Conservation (phyloP, 2,329 filamentous ascomycete genomes). For the Salinomyces thailandicus region DNA sequence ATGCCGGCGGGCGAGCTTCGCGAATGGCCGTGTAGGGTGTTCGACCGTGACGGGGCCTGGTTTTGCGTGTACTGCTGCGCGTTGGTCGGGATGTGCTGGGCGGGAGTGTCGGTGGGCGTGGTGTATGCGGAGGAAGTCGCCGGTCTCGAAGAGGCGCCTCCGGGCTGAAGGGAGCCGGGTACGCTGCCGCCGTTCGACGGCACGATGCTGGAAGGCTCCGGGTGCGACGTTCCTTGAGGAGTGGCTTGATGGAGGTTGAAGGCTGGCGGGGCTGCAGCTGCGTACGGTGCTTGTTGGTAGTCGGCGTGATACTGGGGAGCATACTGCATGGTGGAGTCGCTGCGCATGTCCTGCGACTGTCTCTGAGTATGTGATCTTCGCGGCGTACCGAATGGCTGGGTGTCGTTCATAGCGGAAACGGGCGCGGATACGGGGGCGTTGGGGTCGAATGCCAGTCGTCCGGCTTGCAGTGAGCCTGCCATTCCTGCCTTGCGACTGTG, state of each 20-base stretch:
- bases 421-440: constrained; percentile 15
- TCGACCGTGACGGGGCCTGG: constrained; percentile 51
- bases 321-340: constrained; percentile 10
- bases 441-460: constrained; percentile 16
- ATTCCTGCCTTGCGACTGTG: constrained; percentile 10
- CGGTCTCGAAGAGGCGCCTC: constrained; percentile 41
- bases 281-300: constrained; percentile 36
- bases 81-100: constrained; percentile 42
- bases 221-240: constrained; percentile 19
- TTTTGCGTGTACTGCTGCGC: constrained; percentile 46
- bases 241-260: constrained; percentile 49
- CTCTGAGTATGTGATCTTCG: constrained; percentile 9
- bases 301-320: constrained; percentile 25
- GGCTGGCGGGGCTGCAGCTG: constrained; percentile 39
- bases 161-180: constrained; percentile 51
- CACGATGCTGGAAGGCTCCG: constrained; percentile 11
- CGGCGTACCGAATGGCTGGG: constrained; percentile 9
- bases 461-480: constrained; percentile 12
- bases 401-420: constrained; percentile 3
- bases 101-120: constrained; percentile 47
- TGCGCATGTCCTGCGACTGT: constrained; percentile 10
- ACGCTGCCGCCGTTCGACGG: constrained; percentile 31
- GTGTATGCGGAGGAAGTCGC: constrained; percentile 45
- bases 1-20: constrained; percentile 67
- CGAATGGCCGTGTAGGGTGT: constrained; percentile 65